These are phyloP conservation scores for Colletotrichum cordylinicola DNA, from an alignment of 2,329 filamentous ascomycete species.

Conservation along the genomic window DNA sequence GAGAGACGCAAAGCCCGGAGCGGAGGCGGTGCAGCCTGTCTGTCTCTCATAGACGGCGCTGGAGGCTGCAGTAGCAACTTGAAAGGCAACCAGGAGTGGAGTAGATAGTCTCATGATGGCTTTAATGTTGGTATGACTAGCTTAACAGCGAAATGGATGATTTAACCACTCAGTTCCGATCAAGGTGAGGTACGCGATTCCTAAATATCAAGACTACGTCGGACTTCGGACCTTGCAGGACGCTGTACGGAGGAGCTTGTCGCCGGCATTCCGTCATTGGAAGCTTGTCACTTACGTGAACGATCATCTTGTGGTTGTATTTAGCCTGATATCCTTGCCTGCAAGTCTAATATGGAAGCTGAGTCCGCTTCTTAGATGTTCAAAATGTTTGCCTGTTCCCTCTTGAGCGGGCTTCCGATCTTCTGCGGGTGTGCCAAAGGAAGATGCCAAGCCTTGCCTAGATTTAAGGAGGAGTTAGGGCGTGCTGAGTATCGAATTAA, in stretches of 20 bases:
- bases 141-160: not conserved
- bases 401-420: not conserved
- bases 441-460: not conserved
- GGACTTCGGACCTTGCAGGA: not conserved
- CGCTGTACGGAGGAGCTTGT: not conserved
- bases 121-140: not conserved
- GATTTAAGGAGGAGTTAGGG: not conserved
- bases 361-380: not conserved
- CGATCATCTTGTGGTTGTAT: not conserved
- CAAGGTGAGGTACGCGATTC: not conserved
- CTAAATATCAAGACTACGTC: not conserved
- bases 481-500: not conserved
- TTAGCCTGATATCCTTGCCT: not conserved
- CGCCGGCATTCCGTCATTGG: not conserved
- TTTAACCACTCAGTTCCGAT: not conserved
- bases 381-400: not conserved
- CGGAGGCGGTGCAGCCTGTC: slow-evolving; percentile 11
- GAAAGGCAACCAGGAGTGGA: not conserved
- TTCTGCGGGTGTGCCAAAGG: not conserved
- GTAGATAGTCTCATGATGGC: not conserved
- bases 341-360: not conserved
- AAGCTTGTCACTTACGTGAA: not conserved
- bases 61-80: not conserved
- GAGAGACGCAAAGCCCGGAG: slow-evolving; percentile 28
- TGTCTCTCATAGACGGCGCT: not conserved